Conservation (phyloP, 495 filamentous ascomycete genomes). For the Penicillium nucicola region DNA sequence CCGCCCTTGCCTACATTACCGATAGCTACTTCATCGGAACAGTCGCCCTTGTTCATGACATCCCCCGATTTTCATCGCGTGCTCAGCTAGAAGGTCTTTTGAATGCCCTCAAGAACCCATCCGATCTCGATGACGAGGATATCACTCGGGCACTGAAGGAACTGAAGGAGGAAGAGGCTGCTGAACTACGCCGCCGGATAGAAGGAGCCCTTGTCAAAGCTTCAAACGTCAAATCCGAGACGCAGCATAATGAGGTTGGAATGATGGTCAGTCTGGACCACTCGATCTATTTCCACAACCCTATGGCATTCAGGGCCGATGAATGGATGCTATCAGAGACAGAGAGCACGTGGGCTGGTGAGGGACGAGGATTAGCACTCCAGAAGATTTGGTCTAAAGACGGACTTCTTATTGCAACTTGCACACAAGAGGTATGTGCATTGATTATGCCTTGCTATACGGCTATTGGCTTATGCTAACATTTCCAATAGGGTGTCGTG, state of each 20-base stretch:
- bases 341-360: constrained; percentile 90
- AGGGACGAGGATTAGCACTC: constrained; percentile 80
- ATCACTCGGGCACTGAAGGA: constrained; percentile 39
- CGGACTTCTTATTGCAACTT: constrained; percentile 72
- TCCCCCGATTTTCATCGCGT: constrained; percentile 58
- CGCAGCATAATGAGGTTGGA: constrained; percentile 53
- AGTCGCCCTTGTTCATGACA: constrained; percentile 69
- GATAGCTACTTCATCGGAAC: constrained; percentile 92
- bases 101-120: constrained; percentile 45
- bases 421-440: constrained; percentile 43
- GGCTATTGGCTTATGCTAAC: constrained; percentile 5
- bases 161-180: constrained; percentile 42
- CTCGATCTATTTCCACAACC: constrained; percentile 92
- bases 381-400: constrained; percentile 86
- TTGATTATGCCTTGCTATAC: constrained; percentile 3
- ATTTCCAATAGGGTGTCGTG: constrained; percentile 37
- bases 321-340: constrained; percentile 95
- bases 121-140: constrained; percentile 43
- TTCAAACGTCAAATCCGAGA: constrained; percentile 13
- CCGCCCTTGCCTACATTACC: constrained; percentile 86
- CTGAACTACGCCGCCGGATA: constrained; percentile 35
- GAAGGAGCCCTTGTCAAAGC: constrained; percentile 34
- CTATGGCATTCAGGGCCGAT: constrained; percentile 73
- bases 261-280: constrained; percentile 98
- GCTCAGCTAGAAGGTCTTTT: constrained; percentile 35